Evolutionary conservation across 176 grass and related monocot species (phyloP).

Genomic region (barley (Hordeum vulgare)): MorexV3_pseudomolecules_assembly NC_058524.1:10422564-10423063

Average conservation of each 20-base stretch:
- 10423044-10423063: conserved; percentile 56
- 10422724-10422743: conserved; percentile 60
- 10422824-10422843: conserved; percentile 59
- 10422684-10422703: conserved; percentile 73
- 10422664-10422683: conserved; percentile 56
- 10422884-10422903: conserved; percentile 68
- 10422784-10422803: conserved; percentile 60
- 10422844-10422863: conserved; percentile 59
- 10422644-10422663: conserved; percentile 58
- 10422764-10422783: conserved; percentile 68
- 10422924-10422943: conserved; percentile 61
- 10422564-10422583: conserved; percentile 67
- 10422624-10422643: conserved; percentile 31
- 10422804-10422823: conserved; percentile 56
- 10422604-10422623: conserved; percentile 29
- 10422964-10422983: conserved; percentile 49
- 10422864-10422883: conserved; percentile 21
- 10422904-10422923: conserved; percentile 46
- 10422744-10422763: conserved; percentile 81
- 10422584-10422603: background rate
- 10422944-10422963: conserved; percentile 61
- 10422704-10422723: conserved; percentile 92
- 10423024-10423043: conserved; percentile 49
- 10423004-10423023: background rate
- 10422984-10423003: conserved; percentile 45